These are phyloP conservation scores for Vaccinium darrowii DNA, from an alignment of 148 eudicot genomes.

Conservation along the genomic window DNA sequence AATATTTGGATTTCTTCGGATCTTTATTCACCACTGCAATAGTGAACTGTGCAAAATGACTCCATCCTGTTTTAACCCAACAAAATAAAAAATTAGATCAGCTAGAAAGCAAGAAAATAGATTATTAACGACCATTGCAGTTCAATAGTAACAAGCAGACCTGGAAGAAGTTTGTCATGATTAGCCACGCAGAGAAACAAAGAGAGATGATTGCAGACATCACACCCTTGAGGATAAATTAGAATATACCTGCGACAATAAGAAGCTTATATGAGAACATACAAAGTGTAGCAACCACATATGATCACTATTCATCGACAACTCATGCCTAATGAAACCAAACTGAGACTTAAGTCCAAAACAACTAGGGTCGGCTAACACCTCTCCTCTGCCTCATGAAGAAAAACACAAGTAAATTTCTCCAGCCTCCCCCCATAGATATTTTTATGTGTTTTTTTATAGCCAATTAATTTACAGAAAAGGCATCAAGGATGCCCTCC, in stretches of 20 bases:
- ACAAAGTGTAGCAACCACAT: neutral
- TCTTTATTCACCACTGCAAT: constrained; percentile 92
- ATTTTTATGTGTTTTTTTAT: neutral
- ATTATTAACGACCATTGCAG: too few relatives aligned
- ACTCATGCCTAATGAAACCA: neutral
- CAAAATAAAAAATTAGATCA: neutral
- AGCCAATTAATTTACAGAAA: neutral
- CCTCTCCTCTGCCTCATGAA: neutral
- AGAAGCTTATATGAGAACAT: neutral
- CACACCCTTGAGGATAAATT: constrained; percentile 96
- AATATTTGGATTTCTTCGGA: constrained; percentile 76
- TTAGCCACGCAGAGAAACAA: constrained; percentile 89
- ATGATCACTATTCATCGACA: neutral
- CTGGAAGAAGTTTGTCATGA: constrained; percentile 96
- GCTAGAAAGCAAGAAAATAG: neutral
- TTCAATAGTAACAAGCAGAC: constrained; percentile 30
- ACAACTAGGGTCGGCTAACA: neutral
- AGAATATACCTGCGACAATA: constrained; percentile 70
- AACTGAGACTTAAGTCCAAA: neutral
- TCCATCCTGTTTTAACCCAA: constrained; percentile 61
- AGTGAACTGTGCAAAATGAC: constrained; percentile 94
- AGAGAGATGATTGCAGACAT: constrained; percentile 90
- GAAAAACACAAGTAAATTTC: neutral
- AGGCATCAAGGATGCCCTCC: neutral
- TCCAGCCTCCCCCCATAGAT: neutral